Base-by-base conservation (phyloP, 495 filamentous ascomycete species). In the Penicillium waksmanii region DNA sequence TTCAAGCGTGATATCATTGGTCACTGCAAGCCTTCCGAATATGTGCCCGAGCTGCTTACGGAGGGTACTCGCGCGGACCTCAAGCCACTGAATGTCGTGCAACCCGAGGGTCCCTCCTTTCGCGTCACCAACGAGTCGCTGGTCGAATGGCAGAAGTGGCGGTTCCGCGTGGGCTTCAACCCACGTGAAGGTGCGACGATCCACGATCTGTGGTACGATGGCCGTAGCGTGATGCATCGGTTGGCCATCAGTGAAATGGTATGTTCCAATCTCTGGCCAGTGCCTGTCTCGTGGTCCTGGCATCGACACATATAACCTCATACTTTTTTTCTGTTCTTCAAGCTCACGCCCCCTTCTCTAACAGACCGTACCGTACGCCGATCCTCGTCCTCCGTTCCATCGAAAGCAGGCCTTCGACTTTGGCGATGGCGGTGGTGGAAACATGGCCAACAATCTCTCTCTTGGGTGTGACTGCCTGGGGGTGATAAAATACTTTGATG, bases 71-170 rank as follows among this genome's bases (percentile, higher is more conserved):
- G 81, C 36, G 83, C 82, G 67, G 84, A 92, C 67, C 72, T 95
- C 40, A 95, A 94, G 72, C 90, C 91, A 3, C 73, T 94, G 58
- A 88, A 89, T 34, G 85, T 96, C 0, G 73, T 87, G 12, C 92
- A 96, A 66, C 91, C 91, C 0, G 84, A 94, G 53, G 92, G 92
- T 2, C 85, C 87, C 5, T 91, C 88, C 5, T 96, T 96, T 76
- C 72, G 62, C 9, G 77, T 80, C 18, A 75, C 73, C 1, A 72
- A 79, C 15, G 83, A 84, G 35, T 79, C 81, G 23, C 73, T 81
- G 36, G 76, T 83, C 8, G 77, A 79, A 43, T 90, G 87, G 87
- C 87, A 90, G 70, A 88, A 88, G 61, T 90, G 87, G 87, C 75
- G 79, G 4, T 87, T 90, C 74, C 78, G 87, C 27, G 81, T 91